Base-by-base conservation (phyloP, 2,329 filamentous ascomycete genomes). In the Penicillium sp. region DNA sequence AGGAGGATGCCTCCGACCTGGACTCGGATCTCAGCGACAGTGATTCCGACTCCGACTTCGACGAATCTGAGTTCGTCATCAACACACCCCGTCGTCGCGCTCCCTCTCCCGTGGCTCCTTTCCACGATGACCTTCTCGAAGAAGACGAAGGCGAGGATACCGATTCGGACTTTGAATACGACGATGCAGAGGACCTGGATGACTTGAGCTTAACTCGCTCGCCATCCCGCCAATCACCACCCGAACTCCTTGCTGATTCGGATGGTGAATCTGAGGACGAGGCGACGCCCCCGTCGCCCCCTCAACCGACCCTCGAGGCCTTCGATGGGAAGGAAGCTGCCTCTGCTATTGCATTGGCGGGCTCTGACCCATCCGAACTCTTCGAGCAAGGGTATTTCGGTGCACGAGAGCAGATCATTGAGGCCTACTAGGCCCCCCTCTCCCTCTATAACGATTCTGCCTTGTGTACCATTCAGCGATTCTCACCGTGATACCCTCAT, bases 251-350 rank as follows among this genome's bases (percentile, higher is more conserved):
- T 61, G 79, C 84, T 59, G 88, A 91, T 68, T 83, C 82, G 57
- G 87, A 87, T 58, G 78, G 75, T 6, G 76, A 80, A 2, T 87
- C 85, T 53, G 88, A 91, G 64, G 88, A 92, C 74, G 86, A 89
- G 62, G 76, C 80, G 45, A 78, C 90, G 84, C 89, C 89, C 7
- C 87, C 87, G 18, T 89, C 87, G 56, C 88, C 88, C 36, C 83
- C 84, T 44, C 67, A 73, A 57, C 60, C 81, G 27, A 71, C 80
- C 34, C 75, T 90, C 49, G 78, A 83, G 56, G 75, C 80, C 39
- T 88, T 90, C 67, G 76, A 81, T 43, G 79, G 83, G 64, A 83
- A 87, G 77, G 77, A 84, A 59, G 60, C 72, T 61, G 72, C 70
- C 53, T 73, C 77, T 56, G 72, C 72, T 4, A 75, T 77, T 53